Base-by-base conservation (phyloP, 192 early-diverging fungal species). In the Umbelopsis ramanniana region DNA sequence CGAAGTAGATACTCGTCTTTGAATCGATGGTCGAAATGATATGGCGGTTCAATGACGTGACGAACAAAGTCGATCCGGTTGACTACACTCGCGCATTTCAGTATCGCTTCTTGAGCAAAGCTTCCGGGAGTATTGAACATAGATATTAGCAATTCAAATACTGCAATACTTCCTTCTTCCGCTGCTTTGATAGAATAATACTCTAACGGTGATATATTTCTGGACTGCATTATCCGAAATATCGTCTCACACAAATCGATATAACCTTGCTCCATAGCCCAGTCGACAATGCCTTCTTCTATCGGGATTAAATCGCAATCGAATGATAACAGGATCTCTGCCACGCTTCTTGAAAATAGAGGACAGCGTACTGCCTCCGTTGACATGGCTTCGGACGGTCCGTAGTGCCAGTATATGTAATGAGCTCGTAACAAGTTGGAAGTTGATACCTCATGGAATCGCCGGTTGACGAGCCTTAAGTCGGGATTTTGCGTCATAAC, bases 401-500 rank as follows among this genome's bases (percentile, higher is more conserved):
- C 79, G 66, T 69, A 81, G 21, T 69, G 63, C 22, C 52, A 24
- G 17, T 72, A 24, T 9, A 81, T 23, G 54, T 66, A 81, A 0
- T 70, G 70, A 0, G 76, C 79, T 57, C 73, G 70, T 23, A 81
- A 45, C n/a, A 76, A 24, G 22, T 66, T 22, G 35, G 75, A 69
- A 14, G 38, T 21, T 6, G 75, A 74, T 5, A 81, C 50, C 3
- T 67, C 37, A 52, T 73, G 74, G 12, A 75, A 72, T 6, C 60
- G 24, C 23, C 33, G 40, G 4, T 45, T 71, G n/a, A 53, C 66
- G 6, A 43, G 15, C 12, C 52, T 66, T 5, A 81, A 35, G 4
- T 40, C 37, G 24, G 75, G 68, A 69, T 74, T 81, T 73, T 76
- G 79, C 8, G 75, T 48, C 37, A 77, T n/a, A 6, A 77, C 47